Conservation (phyloP, 2,329 filamentous ascomycete species). For the Exophiala dermatitidis region DNA sequence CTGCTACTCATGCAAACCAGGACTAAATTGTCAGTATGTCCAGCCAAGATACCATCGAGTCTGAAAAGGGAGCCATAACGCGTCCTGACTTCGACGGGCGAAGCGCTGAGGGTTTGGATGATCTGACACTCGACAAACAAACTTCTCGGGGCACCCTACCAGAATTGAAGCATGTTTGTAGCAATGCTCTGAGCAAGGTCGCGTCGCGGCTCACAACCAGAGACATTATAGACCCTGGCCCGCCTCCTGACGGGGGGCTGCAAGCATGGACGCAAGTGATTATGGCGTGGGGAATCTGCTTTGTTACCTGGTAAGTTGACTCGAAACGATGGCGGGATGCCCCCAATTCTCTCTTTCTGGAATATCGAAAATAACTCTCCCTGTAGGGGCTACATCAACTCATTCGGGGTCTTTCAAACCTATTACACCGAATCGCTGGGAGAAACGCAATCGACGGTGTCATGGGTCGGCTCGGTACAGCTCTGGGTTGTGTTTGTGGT, state of each 20-base stretch:
- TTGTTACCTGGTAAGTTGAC: conserved; percentile 46
- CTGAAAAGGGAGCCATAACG: conserved; percentile 16
- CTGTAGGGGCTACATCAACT: conserved; percentile 40
- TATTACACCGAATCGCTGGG: conserved; percentile 42
- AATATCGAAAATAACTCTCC: neutral
- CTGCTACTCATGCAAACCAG: conserved; percentile 1
- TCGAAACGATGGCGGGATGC: neutral
- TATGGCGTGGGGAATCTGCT: conserved; percentile 47
- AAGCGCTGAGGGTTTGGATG: neutral
- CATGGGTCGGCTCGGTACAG: conserved; percentile 48
- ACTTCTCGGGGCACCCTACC: conserved; percentile 3
- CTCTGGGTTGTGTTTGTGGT: conserved; percentile 46
- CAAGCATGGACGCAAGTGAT: conserved; percentile 51
- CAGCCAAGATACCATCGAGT: conserved; percentile 10
- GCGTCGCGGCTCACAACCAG: conserved; percentile 18
- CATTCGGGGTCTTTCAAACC: conserved; percentile 52
- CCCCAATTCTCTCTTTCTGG: neutral
- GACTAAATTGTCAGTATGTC: conserved; percentile 4
- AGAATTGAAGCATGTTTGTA: conserved; percentile 10
- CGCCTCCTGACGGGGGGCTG: conserved; percentile 34
- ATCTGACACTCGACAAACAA: conserved; percentile 7
- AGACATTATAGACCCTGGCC: conserved; percentile 20
- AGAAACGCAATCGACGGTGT: conserved; percentile 42
- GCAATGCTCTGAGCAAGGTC: conserved; percentile 18
- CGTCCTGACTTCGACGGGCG: neutral